phyloP scores from a whole-genome alignment of 2,329 filamentous ascomycete species.

The Cercospora brassicicola region DNA sequence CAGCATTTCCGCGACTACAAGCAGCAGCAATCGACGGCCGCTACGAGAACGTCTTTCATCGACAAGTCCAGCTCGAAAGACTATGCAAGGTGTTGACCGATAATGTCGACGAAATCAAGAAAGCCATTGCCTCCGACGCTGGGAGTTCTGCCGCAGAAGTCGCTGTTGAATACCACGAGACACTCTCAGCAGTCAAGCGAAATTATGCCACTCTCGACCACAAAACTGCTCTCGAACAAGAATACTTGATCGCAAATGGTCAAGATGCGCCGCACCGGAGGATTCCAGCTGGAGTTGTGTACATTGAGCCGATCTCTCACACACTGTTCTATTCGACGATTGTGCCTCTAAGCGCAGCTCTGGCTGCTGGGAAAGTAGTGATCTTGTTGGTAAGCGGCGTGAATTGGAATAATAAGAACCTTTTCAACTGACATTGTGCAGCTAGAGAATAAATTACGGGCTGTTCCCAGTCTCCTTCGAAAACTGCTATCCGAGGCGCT shows the following conservation, averaged over 20 bases:
- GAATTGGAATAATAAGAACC: background rate
- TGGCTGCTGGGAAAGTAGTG: slow-evolving; percentile 55
- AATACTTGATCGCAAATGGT: slow-evolving; percentile 47
- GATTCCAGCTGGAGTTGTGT: slow-evolving; percentile 46
- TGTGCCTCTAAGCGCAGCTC: slow-evolving; percentile 48
- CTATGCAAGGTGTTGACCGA: slow-evolving; percentile 45
- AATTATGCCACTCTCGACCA: slow-evolving; percentile 46
- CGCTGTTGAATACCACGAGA: slow-evolving; percentile 45
- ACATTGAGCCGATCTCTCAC: slow-evolving; percentile 52
- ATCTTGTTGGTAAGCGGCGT: slow-evolving; percentile 47
- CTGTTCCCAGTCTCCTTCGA: slow-evolving; percentile 41
- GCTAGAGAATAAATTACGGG: slow-evolving; percentile 46
- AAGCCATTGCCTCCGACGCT: slow-evolving; percentile 47
- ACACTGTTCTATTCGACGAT: slow-evolving; percentile 52
- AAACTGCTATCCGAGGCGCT: slow-evolving; percentile 45
- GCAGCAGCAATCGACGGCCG: slow-evolving; percentile 49
- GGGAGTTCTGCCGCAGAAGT: slow-evolving; percentile 42
- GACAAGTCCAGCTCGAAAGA: slow-evolving; percentile 48
- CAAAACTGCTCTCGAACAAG: slow-evolving; percentile 42
- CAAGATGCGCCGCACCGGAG: slow-evolving; percentile 41
- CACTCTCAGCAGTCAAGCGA: slow-evolving; percentile 43
- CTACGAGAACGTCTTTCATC: slow-evolving; percentile 49
- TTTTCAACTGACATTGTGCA: slow-evolving; percentile 22
- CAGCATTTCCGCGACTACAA: slow-evolving; percentile 39
- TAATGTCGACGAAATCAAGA: slow-evolving; percentile 40